Percentiles rank a stretch among this genome's conserved stretches.
These are phyloP conservation scores for Paradendryphiella salina DNA, from an alignment of 2,329 filamentous ascomycete genomes.

Conservation along the genomic window DNA sequence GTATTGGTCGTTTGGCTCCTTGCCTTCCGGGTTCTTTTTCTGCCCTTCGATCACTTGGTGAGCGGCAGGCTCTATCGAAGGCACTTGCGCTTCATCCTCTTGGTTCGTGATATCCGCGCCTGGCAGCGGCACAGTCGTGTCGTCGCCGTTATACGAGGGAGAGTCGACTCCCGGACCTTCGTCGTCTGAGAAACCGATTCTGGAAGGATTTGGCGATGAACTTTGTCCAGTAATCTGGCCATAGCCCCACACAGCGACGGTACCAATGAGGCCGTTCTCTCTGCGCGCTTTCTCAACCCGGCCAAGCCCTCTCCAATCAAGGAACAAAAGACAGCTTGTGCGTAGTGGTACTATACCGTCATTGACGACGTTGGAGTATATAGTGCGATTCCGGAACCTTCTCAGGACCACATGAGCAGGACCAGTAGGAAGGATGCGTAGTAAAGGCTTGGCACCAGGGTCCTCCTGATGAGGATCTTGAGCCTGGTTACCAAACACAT, in stretches of 20 bases:
- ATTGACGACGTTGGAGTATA: conserved; percentile 97
- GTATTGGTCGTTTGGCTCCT: conserved; percentile 20
- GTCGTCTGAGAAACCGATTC: conserved; percentile 34
- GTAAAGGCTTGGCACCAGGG: conserved; percentile 82
- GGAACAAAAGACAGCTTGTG: conserved; percentile 92
- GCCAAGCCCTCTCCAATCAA: conserved; percentile 93
- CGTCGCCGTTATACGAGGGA: conserved; percentile 41
- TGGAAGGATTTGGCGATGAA: conserved; percentile 61
- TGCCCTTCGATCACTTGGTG: conserved; percentile 39
- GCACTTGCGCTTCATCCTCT: conserved; percentile 59
- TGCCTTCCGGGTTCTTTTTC: conserved; percentile 28
- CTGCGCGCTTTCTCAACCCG: conserved; percentile 91
- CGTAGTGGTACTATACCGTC: conserved; percentile 94
- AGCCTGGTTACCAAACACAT: conserved; percentile 70
- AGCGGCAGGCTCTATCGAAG: conserved; percentile 43
- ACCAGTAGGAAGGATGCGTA: conserved; percentile 87
- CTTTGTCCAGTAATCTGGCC: conserved; percentile 79
- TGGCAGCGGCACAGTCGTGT: conserved; percentile 69
- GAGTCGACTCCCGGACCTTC: conserved; percentile 35
- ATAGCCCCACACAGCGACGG: conserved; percentile 92
- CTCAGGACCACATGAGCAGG: conserved; percentile 85
- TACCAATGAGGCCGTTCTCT: conserved; percentile 90
- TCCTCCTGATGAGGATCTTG: conserved; percentile 61
- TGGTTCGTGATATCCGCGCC: conserved; percentile 66
- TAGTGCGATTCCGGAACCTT: conserved; percentile 85